These are phyloP conservation scores for Xylaria arbuscula DNA, from an alignment of 2,329 filamentous ascomycete genomes.

Conservation along the genomic window DNA sequence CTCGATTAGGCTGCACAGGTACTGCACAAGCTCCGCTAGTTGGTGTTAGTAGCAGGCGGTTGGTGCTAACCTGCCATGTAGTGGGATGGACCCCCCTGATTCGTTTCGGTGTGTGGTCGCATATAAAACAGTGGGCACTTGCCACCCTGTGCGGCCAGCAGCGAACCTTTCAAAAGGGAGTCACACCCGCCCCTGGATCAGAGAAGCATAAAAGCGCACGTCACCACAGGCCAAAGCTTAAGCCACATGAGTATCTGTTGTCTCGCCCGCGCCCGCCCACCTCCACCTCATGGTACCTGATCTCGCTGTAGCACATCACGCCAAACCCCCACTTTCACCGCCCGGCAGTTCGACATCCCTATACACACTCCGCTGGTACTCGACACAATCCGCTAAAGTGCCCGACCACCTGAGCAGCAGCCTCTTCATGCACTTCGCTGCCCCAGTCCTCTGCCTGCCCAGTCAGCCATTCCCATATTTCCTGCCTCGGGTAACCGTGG, in stretches of 20 bases:
- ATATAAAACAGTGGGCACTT: constrained; percentile 49
- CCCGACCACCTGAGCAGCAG: constrained; percentile 10
- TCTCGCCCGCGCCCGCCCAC: constrained; percentile 9
- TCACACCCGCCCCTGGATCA: constrained; percentile 23
- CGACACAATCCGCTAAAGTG: constrained; percentile 3
- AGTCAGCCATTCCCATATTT: constrained; percentile 12
- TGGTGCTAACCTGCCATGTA: neutral
- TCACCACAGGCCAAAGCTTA: constrained; percentile 33
- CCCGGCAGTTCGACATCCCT: constrained; percentile 41
- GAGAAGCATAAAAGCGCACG: constrained; percentile 33
- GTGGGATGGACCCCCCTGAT: constrained; percentile 41
- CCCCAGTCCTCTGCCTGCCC: constrained; percentile 15
- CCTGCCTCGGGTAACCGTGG: constrained; percentile 10
- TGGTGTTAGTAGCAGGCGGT: neutral
- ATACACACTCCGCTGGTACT: constrained; percentile 13
- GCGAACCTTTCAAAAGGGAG: constrained; percentile 38
- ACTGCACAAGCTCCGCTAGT: neutral
- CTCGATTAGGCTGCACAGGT: constrained; percentile 16
- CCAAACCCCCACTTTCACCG: constrained; percentile 46
- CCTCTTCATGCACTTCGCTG: constrained; percentile 4
- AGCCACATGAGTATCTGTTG: constrained; percentile 35
- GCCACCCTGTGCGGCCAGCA: constrained; percentile 41
- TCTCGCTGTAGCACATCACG: constrained; percentile 3
- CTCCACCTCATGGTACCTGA: constrained; percentile 3
- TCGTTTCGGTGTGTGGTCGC: constrained; percentile 42